Evolutionary conservation across 2,329 filamentous ascomycete species (phyloP).

Genomic region (Aspergillus viridinutans): DNA sequence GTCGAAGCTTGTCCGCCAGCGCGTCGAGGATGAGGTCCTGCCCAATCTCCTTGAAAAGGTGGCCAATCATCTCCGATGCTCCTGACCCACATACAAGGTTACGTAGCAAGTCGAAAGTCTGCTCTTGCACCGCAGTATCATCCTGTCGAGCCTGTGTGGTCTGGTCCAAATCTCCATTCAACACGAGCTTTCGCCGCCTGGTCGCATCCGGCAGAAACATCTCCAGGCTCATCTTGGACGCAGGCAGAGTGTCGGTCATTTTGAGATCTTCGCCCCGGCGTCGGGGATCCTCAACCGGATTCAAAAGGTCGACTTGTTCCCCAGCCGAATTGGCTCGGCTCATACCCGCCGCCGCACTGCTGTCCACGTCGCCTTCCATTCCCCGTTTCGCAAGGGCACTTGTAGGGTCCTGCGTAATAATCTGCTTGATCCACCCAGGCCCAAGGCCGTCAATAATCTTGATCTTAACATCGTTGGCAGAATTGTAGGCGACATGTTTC

Average conservation of each 20-base stretch:
- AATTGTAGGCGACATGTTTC: conserved; percentile 78
- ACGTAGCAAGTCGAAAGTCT: conserved; percentile 81
- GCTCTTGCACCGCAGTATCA: conserved; percentile 82
- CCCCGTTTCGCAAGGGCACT: conserved; percentile 25
- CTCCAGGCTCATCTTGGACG: conserved; percentile 38
- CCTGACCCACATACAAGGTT: conserved; percentile 73
- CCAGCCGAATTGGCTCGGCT: conserved; percentile 57
- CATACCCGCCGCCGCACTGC: conserved; percentile 42
- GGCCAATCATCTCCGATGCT: conserved; percentile 72
- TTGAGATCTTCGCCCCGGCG: conserved; percentile 30
- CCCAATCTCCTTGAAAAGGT: conserved; percentile 71
- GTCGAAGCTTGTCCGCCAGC: conserved; percentile 70
- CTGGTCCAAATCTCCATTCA: conserved; percentile 66
- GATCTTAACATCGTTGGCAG: conserved; percentile 68
- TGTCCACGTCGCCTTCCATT: conserved; percentile 30
- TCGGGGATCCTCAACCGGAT: conserved; percentile 41
- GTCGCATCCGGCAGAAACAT: conserved; percentile 37
- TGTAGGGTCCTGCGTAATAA: conserved; percentile 60
- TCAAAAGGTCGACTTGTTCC: conserved; percentile 57
- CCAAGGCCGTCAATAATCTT: conserved; percentile 72
- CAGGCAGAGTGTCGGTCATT: conserved; percentile 36
- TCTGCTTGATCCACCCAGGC: conserved; percentile 72
- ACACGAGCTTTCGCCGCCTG: conserved; percentile 37
- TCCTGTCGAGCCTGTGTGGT: conserved; percentile 67
- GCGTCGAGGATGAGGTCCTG: conserved; percentile 76